phyloP scores from a whole-genome alignment of 2,329 filamentous ascomycete genomes.

The Arthroderma sp. region DNA sequence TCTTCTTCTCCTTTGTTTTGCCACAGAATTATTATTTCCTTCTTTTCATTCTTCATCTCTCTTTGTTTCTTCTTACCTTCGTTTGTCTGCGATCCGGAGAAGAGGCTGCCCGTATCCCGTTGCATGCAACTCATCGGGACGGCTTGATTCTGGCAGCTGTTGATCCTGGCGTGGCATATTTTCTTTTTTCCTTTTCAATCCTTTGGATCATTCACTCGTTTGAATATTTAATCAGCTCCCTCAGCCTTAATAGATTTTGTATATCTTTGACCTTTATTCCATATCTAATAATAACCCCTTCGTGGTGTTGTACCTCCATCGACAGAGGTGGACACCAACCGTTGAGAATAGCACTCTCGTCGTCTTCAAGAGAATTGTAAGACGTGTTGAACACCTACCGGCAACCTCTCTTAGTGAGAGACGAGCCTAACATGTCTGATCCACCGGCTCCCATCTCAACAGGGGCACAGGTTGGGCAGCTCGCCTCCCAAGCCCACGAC shows the following conservation, averaged over 20 bases:
- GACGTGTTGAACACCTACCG: too few species aligned
- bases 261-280: neutral
- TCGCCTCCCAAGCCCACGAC: slow-evolving; percentile 1
- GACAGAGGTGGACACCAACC: too few species aligned
- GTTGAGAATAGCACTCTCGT: too few species aligned
- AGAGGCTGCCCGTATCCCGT: neutral
- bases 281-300: neutral
- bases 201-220: too few species aligned
- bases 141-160: neutral
- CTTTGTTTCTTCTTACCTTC: neutral
- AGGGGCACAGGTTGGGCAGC: neutral
- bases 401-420: neutral
- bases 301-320: too few species aligned
- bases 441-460: slow-evolving; percentile 3
- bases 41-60: neutral
- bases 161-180: too few species aligned
- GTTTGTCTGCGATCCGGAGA: neutral
- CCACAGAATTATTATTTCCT: neutral
- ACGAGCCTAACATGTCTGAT: slow-evolving; percentile 1
- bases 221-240: too few species aligned
- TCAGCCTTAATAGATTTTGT: too few species aligned
- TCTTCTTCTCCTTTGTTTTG: neutral
- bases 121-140: neutral
- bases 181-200: too few species aligned
- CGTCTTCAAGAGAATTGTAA: too few species aligned